phyloP scores from a whole-genome alignment of 345 rosid genomes.

The Citrus glauca region DNA sequence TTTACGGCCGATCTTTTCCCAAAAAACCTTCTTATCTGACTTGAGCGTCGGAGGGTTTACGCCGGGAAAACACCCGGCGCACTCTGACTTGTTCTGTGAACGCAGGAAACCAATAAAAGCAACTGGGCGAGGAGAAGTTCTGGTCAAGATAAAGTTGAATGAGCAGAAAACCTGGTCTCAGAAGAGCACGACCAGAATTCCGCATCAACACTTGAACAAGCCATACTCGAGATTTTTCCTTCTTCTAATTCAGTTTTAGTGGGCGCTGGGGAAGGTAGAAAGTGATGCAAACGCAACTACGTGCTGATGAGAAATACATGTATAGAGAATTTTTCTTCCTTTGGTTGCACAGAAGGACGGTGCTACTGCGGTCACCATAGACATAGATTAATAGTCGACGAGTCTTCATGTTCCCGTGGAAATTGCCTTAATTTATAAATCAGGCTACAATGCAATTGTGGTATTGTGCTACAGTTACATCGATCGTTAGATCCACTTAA shows the following conservation, averaged over 20 bases:
- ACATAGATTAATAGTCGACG: not conserved
- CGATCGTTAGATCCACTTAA: accelerated
- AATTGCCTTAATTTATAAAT: too few species aligned
- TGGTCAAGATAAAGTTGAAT: too few species aligned
- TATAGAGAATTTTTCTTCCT: not conserved
- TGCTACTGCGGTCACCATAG: not conserved
- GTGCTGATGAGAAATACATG: too few species aligned
- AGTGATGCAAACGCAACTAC: not conserved
- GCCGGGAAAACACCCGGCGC: too few species aligned
- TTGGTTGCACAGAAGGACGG: not conserved
- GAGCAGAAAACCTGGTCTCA: too few species aligned
- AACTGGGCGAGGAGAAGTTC: too few species aligned
- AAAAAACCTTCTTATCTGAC: too few species aligned
- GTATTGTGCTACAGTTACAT: accelerated
- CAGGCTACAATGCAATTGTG: accelerated
- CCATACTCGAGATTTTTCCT: conserved; percentile 17
- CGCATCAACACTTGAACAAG: conserved; percentile 29
- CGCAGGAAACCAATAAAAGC: too few species aligned
- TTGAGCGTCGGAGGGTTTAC: too few species aligned
- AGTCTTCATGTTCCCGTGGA: not conserved
- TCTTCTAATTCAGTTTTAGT: not conserved
- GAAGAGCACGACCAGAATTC: too few species aligned
- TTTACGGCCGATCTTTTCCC: too few species aligned
- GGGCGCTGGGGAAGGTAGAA: not conserved
- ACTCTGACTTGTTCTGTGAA: too few species aligned